phyloP scores from a whole-genome alignment of 2,329 filamentous ascomycete species.

The Stromatinia cepivora region DNA sequence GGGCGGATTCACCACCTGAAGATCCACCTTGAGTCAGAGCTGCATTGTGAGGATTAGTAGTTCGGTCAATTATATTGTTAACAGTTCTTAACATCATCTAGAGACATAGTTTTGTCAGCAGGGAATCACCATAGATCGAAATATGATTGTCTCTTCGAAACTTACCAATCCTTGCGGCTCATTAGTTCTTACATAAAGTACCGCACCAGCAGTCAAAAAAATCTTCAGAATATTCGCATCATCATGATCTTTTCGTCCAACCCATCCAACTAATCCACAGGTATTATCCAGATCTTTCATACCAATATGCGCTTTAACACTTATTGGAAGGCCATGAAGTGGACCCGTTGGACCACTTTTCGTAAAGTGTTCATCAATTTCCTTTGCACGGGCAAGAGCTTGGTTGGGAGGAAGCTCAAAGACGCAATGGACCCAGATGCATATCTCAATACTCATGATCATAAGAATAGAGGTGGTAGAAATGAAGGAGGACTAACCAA shows the following conservation, averaged over 20 bases:
- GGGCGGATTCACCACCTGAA: constrained; percentile 27
- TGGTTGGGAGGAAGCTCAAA: constrained; percentile 57
- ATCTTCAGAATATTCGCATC: constrained; percentile 44
- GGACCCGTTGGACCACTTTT: constrained; percentile 43
- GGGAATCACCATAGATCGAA: accelerated
- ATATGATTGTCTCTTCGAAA: not conserved
- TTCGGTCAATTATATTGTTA: constrained; percentile 22
- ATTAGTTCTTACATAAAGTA: constrained; percentile 93
- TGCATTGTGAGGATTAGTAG: constrained; percentile 42
- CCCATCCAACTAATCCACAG: constrained; percentile 41
- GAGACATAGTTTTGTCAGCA: accelerated
- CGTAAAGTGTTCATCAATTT: constrained; percentile 52
- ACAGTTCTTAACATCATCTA: constrained; percentile 38
- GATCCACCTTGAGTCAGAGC: constrained; percentile 36
- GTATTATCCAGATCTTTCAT: constrained; percentile 40
- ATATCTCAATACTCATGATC: not conserved
- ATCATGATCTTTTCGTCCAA: constrained; percentile 33
- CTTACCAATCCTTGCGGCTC: constrained; percentile 50
- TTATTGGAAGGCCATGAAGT: constrained; percentile 46
- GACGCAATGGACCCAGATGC: constrained; percentile 56
- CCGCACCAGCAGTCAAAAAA: constrained; percentile 43
- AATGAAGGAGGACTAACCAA: constrained; percentile 38
- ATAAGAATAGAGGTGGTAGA: not conserved
- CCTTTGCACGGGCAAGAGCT: constrained; percentile 51
- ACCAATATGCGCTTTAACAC: constrained; percentile 45